Evolutionary conservation across 2,329 filamentous ascomycete species (phyloP).

Genomic region (Aureobasidium leucospermi): DNA sequence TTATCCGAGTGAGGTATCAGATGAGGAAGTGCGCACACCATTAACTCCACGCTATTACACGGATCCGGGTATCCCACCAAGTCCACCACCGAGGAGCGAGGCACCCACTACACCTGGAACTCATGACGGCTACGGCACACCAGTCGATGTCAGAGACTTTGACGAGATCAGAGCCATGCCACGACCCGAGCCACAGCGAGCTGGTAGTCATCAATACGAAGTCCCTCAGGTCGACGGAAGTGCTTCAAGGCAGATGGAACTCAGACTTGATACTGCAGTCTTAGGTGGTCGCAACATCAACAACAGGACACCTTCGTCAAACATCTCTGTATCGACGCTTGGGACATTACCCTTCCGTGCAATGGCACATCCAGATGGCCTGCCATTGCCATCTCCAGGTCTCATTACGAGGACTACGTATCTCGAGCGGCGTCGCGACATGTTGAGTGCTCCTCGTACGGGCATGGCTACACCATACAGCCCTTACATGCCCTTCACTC

Average conservation of each 20-base stretch:
- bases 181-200: constrained; percentile 21
- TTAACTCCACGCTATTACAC: constrained; percentile 49
- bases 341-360: constrained; percentile 30
- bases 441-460: constrained; percentile 39
- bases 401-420: constrained; percentile 35
- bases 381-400: constrained; percentile 15
- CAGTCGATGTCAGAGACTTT: constrained; percentile 15
- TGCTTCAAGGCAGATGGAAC: neutral
- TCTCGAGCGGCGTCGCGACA: constrained; percentile 29
- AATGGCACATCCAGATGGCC: constrained; percentile 17
- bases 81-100: constrained; percentile 36
- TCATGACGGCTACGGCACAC: constrained; percentile 1
- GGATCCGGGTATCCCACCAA: constrained; percentile 48
- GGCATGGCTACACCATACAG: constrained; percentile 63
- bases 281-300: neutral
- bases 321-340: constrained; percentile 13
- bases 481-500: constrained; percentile 73
- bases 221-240: neutral
- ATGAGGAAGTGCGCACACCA: constrained; percentile 43
- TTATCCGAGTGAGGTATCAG: constrained; percentile 32
- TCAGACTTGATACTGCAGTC: neutral
- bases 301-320: constrained; percentile 1
- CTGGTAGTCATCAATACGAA: constrained; percentile 17
- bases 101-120: constrained; percentile 28
- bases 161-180: constrained; percentile 23